Evolutionary conservation across 805 yeast species (phyloP), one percentile per base, ranked within the genome.

Genomic region (Vanderwaltozyma verrucispora): DNA sequence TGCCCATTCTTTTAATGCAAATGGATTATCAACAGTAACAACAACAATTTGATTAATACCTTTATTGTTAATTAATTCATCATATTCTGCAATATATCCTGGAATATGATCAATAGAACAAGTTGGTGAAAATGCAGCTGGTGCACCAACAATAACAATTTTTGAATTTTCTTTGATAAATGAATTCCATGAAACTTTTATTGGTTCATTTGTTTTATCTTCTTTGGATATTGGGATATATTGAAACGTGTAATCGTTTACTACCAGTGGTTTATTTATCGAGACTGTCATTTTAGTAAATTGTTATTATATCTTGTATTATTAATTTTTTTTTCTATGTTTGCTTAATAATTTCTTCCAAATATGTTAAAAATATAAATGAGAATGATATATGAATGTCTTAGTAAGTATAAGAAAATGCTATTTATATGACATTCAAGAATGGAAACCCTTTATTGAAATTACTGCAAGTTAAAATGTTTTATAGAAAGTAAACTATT

Each of bases 51-150:
- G 30, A 28, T 28, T 18, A 28, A 28, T 5, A 5, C 14, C 5
- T 14, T 28, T 28, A 28, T 28, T 28, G 14, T n/a, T 11, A 5
- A 15, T 5, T 28, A 28, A 28, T 14, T 28, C 30, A 28, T 28
- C n/a, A 12, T 8, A 14, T 28, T 28, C 30, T 5, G 30, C 30
- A 28, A 28, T 28, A 14, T 62, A 78, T 15, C 80, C 81, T 29
- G 87, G 87, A 41, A 80, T 68, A 60, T 80, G 88, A 46, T 71
- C 65, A 35, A 69, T 74, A 36, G 80, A 69, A 59, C 88, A 80
- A 11, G 86, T 74, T 35, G 88, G 89, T 20, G 92, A 80, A 67
- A 80, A 83, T 9, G 94, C 88, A 43, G 87, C 92, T 40, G 92
- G 89, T 25, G 80, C 83, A 32, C 80, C 68, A 17, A 78, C 66